Percentiles rank a stretch among this genome's conserved stretches.
Conservation (phyloP, 179 eudicot genomes). For the Beta macrorhiza region DNA sequence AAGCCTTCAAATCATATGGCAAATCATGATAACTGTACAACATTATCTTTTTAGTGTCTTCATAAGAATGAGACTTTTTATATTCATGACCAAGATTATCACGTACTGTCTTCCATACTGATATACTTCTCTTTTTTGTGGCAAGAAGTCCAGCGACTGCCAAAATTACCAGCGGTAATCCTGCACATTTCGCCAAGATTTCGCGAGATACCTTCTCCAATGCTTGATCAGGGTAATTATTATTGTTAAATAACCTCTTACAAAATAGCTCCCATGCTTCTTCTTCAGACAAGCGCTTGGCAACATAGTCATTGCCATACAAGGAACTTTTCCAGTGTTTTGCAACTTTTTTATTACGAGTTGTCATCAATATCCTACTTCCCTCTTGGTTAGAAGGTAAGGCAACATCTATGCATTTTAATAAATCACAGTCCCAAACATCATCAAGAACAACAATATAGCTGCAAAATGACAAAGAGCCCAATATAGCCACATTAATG, state of each 20-base stretch:
- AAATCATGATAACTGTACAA: not conserved
- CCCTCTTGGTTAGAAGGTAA: not conserved
- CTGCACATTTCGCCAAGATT: not conserved
- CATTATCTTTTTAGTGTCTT: not conserved
- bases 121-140: not conserved
- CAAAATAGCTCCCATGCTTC: not conserved
- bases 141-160: not conserved
- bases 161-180: not conserved
- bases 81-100: not conserved
- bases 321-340: not conserved
- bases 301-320: not conserved
- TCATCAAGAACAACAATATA: conserved; percentile 3
- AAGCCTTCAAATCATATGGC: not conserved
- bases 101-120: not conserved
- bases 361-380: conserved; percentile 1
- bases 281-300: not conserved
- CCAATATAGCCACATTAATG: too few species aligned
- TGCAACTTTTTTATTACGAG: not conserved
- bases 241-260: not conserved
- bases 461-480: not conserved
- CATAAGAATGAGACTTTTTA: not conserved
- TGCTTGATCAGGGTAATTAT: not conserved
- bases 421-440: not conserved
- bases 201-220: not conserved
- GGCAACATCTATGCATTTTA: not conserved